Evolutionary conservation across 257 asterid species (phyloP).

Genomic region (Scutellaria galericulata): DNA sequence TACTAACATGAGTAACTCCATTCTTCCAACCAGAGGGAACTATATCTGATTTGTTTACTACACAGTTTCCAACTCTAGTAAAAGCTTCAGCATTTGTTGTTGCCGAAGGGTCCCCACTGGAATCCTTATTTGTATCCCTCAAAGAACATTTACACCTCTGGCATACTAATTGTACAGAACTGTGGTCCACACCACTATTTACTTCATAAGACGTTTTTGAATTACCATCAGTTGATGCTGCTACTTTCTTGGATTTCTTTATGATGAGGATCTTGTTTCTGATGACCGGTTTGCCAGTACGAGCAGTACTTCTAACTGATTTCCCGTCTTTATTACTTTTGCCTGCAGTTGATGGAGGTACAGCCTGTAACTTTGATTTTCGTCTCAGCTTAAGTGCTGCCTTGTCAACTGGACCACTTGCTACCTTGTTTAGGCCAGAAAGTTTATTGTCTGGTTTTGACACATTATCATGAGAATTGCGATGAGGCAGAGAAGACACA

Average conservation of each 20-base stretch:
- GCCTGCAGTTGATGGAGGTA: conserved; percentile 53
- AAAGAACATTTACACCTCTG: conserved; percentile 83
- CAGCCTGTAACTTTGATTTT: conserved; percentile 56
- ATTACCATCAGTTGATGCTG: conserved; percentile 35
- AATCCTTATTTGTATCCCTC: conserved; percentile 48
- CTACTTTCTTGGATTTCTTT: conserved; percentile 59
- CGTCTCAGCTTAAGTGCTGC: conserved; percentile 57
- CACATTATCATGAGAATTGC: conserved; percentile 29
- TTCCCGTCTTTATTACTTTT: conserved; percentile 57
- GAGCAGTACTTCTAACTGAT: conserved; percentile 51
- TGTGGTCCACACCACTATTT: conserved; percentile 34
- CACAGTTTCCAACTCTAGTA: conserved; percentile 34
- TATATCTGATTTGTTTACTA: conserved; percentile 39
- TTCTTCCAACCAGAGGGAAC: conserved; percentile 39
- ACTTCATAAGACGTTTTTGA: conserved; percentile 39
- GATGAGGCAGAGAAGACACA: conserved; percentile 35
- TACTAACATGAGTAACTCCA: conserved; percentile 36
- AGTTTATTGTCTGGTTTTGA: conserved; percentile 38
- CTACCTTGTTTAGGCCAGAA: conserved; percentile 39
- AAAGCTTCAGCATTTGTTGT: conserved; percentile 33
- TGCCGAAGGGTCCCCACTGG: conserved; percentile 38
- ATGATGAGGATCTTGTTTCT: conserved; percentile 57
- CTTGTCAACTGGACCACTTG: conserved; percentile 44
- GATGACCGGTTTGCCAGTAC: conserved; percentile 56
- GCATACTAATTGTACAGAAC: conserved; percentile 59